A percentile compares a stretch with the other conserved stretches of the same genome.
These are phyloP conservation scores for Botrytis hyacinthi DNA, from an alignment of 2,329 filamentous ascomycete species.

Conservation along the genomic window DNA sequence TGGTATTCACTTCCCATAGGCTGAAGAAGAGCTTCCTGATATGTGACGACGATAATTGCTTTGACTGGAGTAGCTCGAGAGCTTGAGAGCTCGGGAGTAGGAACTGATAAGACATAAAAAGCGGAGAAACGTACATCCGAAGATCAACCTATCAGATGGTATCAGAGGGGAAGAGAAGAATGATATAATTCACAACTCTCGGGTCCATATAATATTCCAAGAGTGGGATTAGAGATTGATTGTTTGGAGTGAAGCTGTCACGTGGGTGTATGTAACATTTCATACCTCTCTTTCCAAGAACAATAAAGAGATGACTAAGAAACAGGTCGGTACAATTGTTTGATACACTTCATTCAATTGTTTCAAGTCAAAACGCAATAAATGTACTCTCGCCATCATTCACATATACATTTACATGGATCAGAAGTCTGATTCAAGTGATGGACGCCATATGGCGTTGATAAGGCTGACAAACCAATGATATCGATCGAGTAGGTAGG, in stretches of 20 bases:
- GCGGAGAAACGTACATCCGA: background rate
- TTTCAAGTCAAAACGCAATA: too few species aligned
- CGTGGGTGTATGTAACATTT: too few species aligned
- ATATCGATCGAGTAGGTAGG: background rate
- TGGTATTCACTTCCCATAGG: background rate
- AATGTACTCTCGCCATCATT: too few species aligned
- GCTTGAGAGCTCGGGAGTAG: too few species aligned
- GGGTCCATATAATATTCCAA: too few species aligned
- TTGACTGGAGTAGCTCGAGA: background rate
- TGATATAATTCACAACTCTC: too few species aligned
- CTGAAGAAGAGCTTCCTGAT: constrained; percentile 2
- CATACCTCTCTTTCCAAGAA: too few species aligned
- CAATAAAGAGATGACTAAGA: too few species aligned
- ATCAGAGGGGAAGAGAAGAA: background rate
- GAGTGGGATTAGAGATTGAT: background rate
- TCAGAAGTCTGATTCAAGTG: background rate
- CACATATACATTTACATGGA: background rate
- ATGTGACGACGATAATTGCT: background rate
- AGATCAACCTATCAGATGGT: background rate
- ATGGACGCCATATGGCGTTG: background rate
- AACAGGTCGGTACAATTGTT: too few species aligned
- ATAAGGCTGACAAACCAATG: background rate
- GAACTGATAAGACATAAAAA: background rate
- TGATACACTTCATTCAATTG: too few species aligned
- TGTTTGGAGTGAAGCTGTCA: background rate